A percentile compares a stretch with the other conserved stretches of the same genome.
These are phyloP conservation scores for Diutina ranongensis DNA, from an alignment of 1,139 yeast genomes.

Conservation along the genomic window DNA sequence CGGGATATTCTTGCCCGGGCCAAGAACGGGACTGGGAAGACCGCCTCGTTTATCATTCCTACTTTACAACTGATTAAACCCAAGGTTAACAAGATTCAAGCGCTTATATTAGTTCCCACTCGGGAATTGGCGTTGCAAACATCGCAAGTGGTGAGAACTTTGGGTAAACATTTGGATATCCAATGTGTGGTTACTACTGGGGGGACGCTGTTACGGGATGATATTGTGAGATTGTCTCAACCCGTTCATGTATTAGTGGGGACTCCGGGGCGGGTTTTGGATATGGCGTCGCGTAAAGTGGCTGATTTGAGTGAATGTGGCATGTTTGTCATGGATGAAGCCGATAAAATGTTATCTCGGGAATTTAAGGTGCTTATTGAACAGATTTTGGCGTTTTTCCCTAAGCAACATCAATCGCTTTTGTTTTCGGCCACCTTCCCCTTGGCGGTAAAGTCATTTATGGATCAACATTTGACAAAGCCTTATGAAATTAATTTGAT, in stretches of 20 bases:
- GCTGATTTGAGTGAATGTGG: conserved; percentile 86
- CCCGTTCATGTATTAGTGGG: conserved; percentile 89
- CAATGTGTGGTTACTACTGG: conserved; percentile 99
- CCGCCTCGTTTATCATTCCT: conserved; percentile 92
- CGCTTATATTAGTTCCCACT: conserved; percentile 82
- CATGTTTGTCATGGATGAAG: conserved; percentile 95
- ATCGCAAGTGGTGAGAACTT: conserved; percentile 93
- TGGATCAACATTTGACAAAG: conserved; percentile 81
- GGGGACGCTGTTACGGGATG: conserved; percentile 92
- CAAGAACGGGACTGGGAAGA: conserved; percentile 96
- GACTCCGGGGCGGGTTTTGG: conserved; percentile 94
- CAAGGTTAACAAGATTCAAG: conserved; percentile 74
- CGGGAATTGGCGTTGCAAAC: conserved; percentile 96
- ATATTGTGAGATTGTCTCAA: conserved; percentile 82
- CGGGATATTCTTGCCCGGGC: conserved; percentile 97
- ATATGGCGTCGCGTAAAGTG: conserved; percentile 77
- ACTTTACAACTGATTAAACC: conserved; percentile 79
- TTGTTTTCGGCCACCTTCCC: conserved; percentile 96
- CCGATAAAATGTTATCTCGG: conserved; percentile 89
- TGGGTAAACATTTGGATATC: conserved; percentile 86
- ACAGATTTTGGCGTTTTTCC: conserved; percentile 77
- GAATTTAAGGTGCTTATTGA: conserved; percentile 86
- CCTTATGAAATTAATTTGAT: conserved; percentile 94
- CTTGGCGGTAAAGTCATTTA: conserved; percentile 79
- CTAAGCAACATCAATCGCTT: conserved; percentile 69